Conservation (phyloP, 2,329 filamentous ascomycete genomes). For the Cercospora janseana region DNA sequence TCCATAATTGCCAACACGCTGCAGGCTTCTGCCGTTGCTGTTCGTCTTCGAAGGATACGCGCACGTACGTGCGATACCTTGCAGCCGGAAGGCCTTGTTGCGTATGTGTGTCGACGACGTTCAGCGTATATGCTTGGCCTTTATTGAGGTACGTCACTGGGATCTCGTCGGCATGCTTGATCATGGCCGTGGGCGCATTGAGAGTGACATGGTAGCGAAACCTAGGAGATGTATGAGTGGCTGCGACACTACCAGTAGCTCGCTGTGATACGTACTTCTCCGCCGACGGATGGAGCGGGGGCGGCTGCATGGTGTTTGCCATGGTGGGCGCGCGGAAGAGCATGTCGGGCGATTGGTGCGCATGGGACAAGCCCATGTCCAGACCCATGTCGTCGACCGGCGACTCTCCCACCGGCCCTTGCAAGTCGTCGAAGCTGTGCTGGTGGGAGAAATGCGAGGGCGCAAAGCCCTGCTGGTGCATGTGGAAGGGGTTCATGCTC, state of each 20-base stretch:
- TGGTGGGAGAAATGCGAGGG: conserved; percentile 79
- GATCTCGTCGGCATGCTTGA: conserved; percentile 83
- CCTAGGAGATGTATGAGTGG: conserved; percentile 38
- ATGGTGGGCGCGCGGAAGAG: conserved; percentile 54
- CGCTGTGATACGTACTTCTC: conserved; percentile 48
- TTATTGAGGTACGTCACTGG: conserved; percentile 98
- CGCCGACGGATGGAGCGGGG: conserved; percentile 40
- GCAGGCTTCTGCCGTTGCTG: conserved; percentile 82
- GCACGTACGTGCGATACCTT: conserved; percentile 83
- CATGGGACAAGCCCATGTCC: conserved; percentile 59
- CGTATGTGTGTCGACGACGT: conserved; percentile 73
- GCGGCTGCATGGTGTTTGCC: conserved; percentile 48
- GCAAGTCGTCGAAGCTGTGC: conserved; percentile 73
- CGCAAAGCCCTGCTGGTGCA: conserved; percentile 60
- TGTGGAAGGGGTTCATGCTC: conserved; percentile 68
- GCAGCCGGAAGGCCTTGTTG: conserved; percentile 58
- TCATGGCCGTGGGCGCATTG: conserved; percentile 95
- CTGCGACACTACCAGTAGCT: conserved; percentile 22
- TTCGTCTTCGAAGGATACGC: conserved; percentile 96
- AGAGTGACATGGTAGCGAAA: conserved; percentile 89
- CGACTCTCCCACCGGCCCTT: conserved; percentile 63
- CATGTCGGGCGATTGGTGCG: conserved; percentile 60
- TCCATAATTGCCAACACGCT: conserved; percentile 88
- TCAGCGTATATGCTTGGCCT: conserved; percentile 87
- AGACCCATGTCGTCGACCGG: conserved; percentile 58